phyloP scores from a whole-genome alignment of 192 early-diverging fungal genomes.

The Backusella morwellensis region DNA sequence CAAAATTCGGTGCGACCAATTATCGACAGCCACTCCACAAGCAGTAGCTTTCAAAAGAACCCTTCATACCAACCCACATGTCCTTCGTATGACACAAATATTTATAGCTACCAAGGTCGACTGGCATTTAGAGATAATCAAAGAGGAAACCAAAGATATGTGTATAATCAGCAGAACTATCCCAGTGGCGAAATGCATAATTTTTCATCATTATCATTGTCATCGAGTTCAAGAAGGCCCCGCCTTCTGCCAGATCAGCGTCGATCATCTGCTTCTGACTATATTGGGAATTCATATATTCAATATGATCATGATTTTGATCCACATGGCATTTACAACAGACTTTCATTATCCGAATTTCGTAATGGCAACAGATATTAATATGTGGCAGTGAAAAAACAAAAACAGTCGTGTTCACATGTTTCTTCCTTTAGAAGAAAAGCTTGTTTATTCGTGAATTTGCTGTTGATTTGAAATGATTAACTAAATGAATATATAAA shows the following conservation, averaged over 20 bases:
- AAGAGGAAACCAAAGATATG: not conserved
- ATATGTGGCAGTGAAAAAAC: not conserved
- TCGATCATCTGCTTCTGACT: constrained; percentile 5
- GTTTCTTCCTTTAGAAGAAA: not conserved
- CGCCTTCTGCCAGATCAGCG: not conserved
- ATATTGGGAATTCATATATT: not conserved
- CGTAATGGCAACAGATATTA: not conserved
- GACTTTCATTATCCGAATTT: not conserved
- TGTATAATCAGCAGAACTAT: not conserved
- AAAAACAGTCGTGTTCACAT: not conserved
- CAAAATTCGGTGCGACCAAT: not conserved
- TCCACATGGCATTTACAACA: not conserved
- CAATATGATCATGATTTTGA: not conserved
- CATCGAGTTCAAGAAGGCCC: not conserved
- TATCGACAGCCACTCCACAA: not conserved
- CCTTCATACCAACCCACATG: not conserved
- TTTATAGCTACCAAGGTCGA: not conserved
- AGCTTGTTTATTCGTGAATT: not conserved
- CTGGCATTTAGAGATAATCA: not conserved
- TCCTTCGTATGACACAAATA: not conserved
- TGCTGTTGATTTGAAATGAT: not conserved
- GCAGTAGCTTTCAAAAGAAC: not conserved
- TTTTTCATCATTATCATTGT: not conserved
- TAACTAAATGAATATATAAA: not conserved
- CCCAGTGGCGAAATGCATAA: not conserved